phyloP scores from a whole-genome alignment of 2,329 filamentous ascomycete genomes.

The Hypoxylon sp. region DNA sequence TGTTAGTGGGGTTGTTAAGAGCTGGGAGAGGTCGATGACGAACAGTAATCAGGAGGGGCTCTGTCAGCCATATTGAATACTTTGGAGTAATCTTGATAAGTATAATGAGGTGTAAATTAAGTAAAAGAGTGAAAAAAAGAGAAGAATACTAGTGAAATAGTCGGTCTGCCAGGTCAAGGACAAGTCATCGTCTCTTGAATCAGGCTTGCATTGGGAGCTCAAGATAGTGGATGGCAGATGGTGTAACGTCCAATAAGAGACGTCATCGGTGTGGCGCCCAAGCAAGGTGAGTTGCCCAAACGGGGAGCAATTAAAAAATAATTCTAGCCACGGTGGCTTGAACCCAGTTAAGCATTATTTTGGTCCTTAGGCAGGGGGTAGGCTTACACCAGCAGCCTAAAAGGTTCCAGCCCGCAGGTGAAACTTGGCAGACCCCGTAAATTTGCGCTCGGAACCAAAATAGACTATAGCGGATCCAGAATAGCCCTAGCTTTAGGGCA shows the following conservation, averaged over 20 bases:
- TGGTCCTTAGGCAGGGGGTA: background rate
- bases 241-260: conserved; percentile 30
- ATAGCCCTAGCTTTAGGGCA: conserved; percentile 37
- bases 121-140: conserved; percentile 11
- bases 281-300: conserved; percentile 19
- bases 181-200: conserved; percentile 28
- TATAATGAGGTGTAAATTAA: conserved; percentile 3
- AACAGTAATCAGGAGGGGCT: conserved; percentile 73
- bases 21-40: conserved; percentile 46
- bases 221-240: conserved; percentile 9
- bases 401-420: conserved; percentile 18
- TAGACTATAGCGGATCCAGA: conserved; percentile 32
- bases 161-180: conserved; percentile 15
- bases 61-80: conserved; percentile 53
- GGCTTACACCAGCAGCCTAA: conserved; percentile 10
- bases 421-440: conserved; percentile 27
- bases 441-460: conserved; percentile 28
- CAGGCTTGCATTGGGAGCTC: conserved; percentile 35
- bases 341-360: conserved; percentile 9
- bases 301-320: conserved; percentile 19
- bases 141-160: conserved; percentile 8
- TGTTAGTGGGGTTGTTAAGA: conserved; percentile 44
- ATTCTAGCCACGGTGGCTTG: conserved; percentile 50
- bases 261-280: conserved; percentile 44
- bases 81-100: conserved; percentile 8